Base-by-base conservation (phyloP, 2,329 filamentous ascomycete species). In the Phaeosphaeria sp. region DNA sequence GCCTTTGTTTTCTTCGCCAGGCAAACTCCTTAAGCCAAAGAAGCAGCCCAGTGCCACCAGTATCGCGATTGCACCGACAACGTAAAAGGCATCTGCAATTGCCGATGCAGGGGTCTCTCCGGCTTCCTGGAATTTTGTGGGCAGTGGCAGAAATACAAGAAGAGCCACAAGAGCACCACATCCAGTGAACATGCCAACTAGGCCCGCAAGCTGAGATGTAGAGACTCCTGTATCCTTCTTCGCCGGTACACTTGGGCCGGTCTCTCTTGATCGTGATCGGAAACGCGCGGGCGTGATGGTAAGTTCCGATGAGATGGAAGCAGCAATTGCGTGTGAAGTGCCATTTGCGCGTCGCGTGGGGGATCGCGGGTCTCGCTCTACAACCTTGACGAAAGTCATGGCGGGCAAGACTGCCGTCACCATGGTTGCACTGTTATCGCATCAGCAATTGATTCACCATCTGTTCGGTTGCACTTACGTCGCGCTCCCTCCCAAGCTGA, bases 181-280 rank as follows among this genome's bases (percentile, higher is more conserved):
- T 22, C 95, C 95, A 7, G 95, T 97, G 73, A 96, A 96, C 57
- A 97, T 82, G 4, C 95, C 95, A 5, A 99, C 95, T 50, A 93
- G 88, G 0, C 95, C 95, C 17, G 95, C 94, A 23, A 99, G 84
- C 60, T 87, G 83, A 39, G 85, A 85, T 27, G 85, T 86, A 7
- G 84, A 83, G 42, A 75, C 72, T 6, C 62, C 65, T 3, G 61
- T 68, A 43, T 72, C 64, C 50, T 65, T 71, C 58, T 64, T 69
- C 10, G 54, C 49, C 2, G 46, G 18, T 10, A 55, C 55, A 21
- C 59, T 61, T 17, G 42, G 51, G 13, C 56, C 50, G 9, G 65
- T 63, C 6, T 67, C 65, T 42, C 60, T 59, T 13, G 65, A 71
- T 41, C 54, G 64, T 1, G 79, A 80, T 3, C 75, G 76, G 61